Evolutionary conservation across 495 filamentous ascomycete genomes (phyloP), one percentile per base, ranked within the genome.

Genomic region (Glarea lozoyensis): DNA sequence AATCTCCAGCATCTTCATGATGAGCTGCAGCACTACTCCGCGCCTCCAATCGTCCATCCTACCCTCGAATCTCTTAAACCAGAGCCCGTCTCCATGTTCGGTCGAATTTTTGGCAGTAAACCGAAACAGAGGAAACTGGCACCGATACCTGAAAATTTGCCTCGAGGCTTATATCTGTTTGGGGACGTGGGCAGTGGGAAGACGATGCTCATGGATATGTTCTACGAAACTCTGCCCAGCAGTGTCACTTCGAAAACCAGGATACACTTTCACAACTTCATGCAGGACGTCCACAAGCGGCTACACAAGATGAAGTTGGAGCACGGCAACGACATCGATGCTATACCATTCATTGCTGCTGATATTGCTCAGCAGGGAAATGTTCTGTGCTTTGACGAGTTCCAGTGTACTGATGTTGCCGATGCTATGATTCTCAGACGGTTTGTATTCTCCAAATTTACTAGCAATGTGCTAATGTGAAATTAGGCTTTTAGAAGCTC

Each of bases 161-260:
- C 92, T 0, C 82, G 86, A 52, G 93, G 93, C 0, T 60, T 97
- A 27, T 97, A 97, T 56, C 82, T 99, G 67, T 97, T 85, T 56
- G 93, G 93, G 15, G 92, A 97, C 60, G 93, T 99, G 9, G 93
- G 93, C 17, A 90, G 87, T 55, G 93, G 93, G 33, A 99, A 99
- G 72, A 97, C 93, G 1, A 99, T 99, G 93, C 68, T 99, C 49
- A 97, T 99, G 92, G 93, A 99, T 57, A 69, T 99, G 54, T 97
- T 99, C 64, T 96, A 88, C 65, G 88, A 97, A 42, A 94, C 90
- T 1, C 65, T 99, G 39, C 92, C 92, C 3, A 55, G 67, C 11
- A 80, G 84, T 53, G 87, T 98, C 48, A 73, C 65, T 43, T 75
- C 78, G 30, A 96, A 94, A 69, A 93, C 83, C n/a, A 75, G 92